These are phyloP conservation scores for Karstenula rhodostoma DNA, from an alignment of 2,329 filamentous ascomycete genomes.

Conservation along the genomic window DNA sequence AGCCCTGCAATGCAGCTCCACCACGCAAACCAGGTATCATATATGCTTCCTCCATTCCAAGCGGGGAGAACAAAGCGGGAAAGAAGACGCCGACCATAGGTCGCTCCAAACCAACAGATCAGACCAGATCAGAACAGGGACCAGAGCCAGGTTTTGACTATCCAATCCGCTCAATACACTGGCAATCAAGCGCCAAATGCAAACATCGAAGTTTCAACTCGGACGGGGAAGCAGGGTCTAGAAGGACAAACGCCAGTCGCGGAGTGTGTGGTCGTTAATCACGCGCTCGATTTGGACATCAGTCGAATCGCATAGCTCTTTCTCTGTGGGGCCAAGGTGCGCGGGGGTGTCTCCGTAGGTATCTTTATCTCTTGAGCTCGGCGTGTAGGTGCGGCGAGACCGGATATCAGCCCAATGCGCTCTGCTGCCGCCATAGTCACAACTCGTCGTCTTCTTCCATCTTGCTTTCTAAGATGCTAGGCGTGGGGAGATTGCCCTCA, in stretches of 20 bases:
- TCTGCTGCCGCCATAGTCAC: slow-evolving; percentile 46
- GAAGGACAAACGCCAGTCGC: slow-evolving; percentile 4
- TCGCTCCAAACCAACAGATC: background rate
- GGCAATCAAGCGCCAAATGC: background rate
- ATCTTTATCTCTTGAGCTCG: background rate
- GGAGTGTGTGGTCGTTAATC: background rate
- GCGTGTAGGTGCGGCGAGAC: background rate
- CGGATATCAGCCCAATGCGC: slow-evolving; percentile 29
- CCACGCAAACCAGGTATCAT: background rate
- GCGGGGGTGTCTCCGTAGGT: background rate
- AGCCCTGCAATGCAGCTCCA: no score
- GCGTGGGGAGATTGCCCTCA: slow-evolving; percentile 37
- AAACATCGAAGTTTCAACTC: slow-evolving; percentile 4
- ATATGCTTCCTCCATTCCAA: slow-evolving; percentile 4
- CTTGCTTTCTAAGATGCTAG: slow-evolving; percentile 36
- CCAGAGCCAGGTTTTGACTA: background rate
- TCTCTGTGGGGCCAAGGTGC: background rate
- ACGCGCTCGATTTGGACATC: background rate
- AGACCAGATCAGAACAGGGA: background rate
- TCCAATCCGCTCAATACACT: background rate
- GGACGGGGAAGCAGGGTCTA: background rate
- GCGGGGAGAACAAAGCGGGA: background rate
- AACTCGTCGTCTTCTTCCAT: slow-evolving; percentile 57
- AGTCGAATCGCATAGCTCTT: background rate
- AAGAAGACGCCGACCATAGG: background rate